Evolutionary conservation across 2,329 filamentous ascomycete genomes (phyloP).

Genomic region (Thielaviopsis musarum): DNA sequence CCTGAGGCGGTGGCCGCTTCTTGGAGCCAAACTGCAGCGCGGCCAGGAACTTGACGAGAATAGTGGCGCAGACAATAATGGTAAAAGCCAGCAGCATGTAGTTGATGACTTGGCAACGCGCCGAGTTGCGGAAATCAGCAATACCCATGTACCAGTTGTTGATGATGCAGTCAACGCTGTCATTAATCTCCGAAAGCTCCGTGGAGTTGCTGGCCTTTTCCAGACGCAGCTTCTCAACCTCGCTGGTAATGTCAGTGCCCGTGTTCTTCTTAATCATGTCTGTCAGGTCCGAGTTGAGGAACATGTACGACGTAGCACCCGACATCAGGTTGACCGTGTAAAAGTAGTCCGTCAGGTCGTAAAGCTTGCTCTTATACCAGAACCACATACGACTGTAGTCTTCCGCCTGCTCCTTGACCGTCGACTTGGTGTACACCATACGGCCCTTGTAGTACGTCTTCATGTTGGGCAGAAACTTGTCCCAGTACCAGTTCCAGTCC

Average conservation of each 20-base stretch:
- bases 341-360: conserved; percentile 87
- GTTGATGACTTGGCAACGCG: conserved; percentile 74
- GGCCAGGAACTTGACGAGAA: conserved; percentile 76
- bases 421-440: conserved; percentile 50
- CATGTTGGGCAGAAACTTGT: conserved; percentile 60
- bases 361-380: conserved; percentile 57
- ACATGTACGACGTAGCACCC: conserved; percentile 42
- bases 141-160: conserved; percentile 71
- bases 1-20: conserved; percentile 72
- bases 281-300: conserved; percentile 52
- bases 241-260: conserved; percentile 58
- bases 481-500: conserved; percentile 58
- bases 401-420: conserved; percentile 48
- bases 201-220: conserved; percentile 31
- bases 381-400: conserved; percentile 61
- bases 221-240: conserved; percentile 40
- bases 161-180: conserved; percentile 65
- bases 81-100: conserved; percentile 79
- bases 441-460: conserved; percentile 76
- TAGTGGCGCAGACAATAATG: conserved; percentile 65
- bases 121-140: conserved; percentile 62
- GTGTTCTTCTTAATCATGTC: conserved; percentile 57
- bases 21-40: conserved; percentile 90
- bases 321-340: conserved; percentile 48
- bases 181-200: conserved; percentile 34